These are phyloP conservation scores for Bryoerythrophyllum caledonicum DNA, from an alignment of 225 moss, liverwort and hornwort genomes.

Conservation along the genomic window DNA sequence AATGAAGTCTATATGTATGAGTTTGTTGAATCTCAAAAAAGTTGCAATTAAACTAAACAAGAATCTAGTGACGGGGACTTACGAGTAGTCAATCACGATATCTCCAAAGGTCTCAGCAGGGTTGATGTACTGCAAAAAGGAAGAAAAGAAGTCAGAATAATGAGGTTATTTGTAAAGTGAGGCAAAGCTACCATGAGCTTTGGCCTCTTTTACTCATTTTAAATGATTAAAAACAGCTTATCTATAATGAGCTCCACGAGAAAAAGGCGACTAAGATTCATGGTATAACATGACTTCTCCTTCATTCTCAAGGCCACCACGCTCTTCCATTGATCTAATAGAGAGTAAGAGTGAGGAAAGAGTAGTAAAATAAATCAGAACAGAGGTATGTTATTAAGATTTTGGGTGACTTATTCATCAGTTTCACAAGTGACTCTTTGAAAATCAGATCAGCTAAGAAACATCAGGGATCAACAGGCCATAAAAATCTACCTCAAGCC, in stretches of 20 bases:
- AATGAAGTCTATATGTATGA: background rate
- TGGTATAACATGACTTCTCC: too few relatives aligned
- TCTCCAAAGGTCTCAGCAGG: conserved; percentile 97
- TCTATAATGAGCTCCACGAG: too few relatives aligned
- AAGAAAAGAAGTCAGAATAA: background rate
- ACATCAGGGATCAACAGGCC: conserved; percentile 6
- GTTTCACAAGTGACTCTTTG: conserved; percentile 3
- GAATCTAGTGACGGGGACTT: conserved; percentile 30
- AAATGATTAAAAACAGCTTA: too few relatives aligned
- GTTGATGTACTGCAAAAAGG: conserved; percentile 69
- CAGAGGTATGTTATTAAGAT: too few relatives aligned
- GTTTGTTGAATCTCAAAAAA: background rate
- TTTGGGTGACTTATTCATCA: background rate
- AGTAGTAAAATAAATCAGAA: too few relatives aligned
- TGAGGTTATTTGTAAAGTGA: too few relatives aligned
- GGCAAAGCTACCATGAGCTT: too few relatives aligned
- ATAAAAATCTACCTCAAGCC: conserved; percentile 77
- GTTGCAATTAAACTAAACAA: background rate
- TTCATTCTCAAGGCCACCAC: too few relatives aligned
- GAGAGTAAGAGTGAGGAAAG: too few relatives aligned
- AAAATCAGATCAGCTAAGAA: conserved; percentile 17
- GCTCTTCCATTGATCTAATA: too few relatives aligned
- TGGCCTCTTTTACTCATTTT: too few relatives aligned
- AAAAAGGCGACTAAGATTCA: too few relatives aligned
- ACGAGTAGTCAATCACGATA: conserved; percentile 97